These are phyloP conservation scores for Candida adriatica DNA, from an alignment of 805 yeast genomes.

Conservation along the genomic window DNA sequence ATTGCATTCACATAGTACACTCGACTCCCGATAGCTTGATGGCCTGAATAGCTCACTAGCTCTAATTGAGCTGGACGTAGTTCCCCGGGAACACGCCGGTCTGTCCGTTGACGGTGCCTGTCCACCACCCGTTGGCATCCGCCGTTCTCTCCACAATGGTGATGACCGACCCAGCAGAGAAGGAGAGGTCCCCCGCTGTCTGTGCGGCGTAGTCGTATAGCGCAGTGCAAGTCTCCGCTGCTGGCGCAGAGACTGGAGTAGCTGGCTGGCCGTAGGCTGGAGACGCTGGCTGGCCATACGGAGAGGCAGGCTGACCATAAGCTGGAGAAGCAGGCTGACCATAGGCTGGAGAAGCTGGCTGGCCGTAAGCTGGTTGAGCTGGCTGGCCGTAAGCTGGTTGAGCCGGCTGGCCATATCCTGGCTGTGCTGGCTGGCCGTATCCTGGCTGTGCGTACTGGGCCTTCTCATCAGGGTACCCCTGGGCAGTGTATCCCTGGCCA, in stretches of 20 bases:
- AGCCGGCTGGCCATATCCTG: slow-evolving; percentile 23
- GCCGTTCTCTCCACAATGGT: slow-evolving; percentile 75
- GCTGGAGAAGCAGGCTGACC: slow-evolving; percentile 16
- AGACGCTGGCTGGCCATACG: slow-evolving; percentile 23
- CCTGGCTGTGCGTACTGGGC: slow-evolving; percentile 14
- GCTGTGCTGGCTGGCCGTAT: slow-evolving; percentile 17
- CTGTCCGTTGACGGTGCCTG: slow-evolving; percentile 77
- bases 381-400: slow-evolving; percentile 9
- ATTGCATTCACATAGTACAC: too few species aligned
- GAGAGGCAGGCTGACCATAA: slow-evolving; percentile 17
- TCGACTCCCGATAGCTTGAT: too few species aligned
- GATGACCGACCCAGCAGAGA: slow-evolving; percentile 83
- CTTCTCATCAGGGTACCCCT: slow-evolving; percentile 29
- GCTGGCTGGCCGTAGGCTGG: slow-evolving; percentile 13
- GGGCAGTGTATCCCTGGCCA: slow-evolving; percentile 23
- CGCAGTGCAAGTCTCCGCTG: slow-evolving; percentile 70
- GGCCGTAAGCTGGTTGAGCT: slow-evolving; percentile 7
- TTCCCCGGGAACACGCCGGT: slow-evolving; percentile 96
- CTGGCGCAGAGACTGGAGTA: slow-evolving; percentile 25
- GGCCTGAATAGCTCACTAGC: too few species aligned
- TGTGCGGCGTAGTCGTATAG: slow-evolving; percentile 89
- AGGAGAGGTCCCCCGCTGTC: slow-evolving; percentile 84
- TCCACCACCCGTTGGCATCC: slow-evolving; percentile 97
- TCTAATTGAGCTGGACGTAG: slow-evolving; percentile 67
- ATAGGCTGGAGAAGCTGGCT: slow-evolving; percentile 21